Conservation (phyloP, 441 rosid genomes). For the Oxalis stricta region DNA sequence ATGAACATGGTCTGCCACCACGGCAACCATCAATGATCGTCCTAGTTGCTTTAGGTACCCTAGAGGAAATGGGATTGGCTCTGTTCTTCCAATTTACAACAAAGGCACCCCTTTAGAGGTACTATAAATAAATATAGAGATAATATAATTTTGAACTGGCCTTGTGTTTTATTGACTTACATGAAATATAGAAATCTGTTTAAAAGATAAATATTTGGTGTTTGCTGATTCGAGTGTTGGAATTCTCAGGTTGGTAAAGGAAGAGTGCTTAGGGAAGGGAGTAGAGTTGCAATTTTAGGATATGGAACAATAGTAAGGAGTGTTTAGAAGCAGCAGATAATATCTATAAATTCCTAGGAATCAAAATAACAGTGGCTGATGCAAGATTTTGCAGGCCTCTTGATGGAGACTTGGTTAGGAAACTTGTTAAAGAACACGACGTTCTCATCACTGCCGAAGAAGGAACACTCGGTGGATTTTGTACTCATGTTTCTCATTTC, state of each 20-base stretch:
- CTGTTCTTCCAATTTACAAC: conserved; percentile 30
- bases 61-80: conserved; percentile 40
- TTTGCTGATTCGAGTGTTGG: neutral
- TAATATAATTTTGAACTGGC: too few relatives aligned
- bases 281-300: conserved; percentile 40
- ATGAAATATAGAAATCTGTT: neutral
- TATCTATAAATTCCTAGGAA: conserved; percentile 17
- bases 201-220: neutral
- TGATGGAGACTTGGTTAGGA: conserved; percentile 24
- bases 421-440: conserved; percentile 35
- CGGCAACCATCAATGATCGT: conserved; percentile 42
- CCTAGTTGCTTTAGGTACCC: conserved; percentile 53
- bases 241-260: conserved; percentile 48
- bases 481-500: conserved; percentile 48
- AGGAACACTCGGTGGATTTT: conserved; percentile 56
- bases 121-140: neutral
- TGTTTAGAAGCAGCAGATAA: conserved; percentile 34
- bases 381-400: conserved; percentile 57
- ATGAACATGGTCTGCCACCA: conserved; percentile 54
- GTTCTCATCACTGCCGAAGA: conserved; percentile 46
- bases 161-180: neutral
- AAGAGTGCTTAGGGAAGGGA: conserved; percentile 35
- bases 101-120: conserved; percentile 48
- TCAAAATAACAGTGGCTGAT: conserved; percentile 41
- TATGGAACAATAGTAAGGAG: conserved; percentile 41